Base-by-base conservation (phyloP, 225 moss, liverwort and hornwort species). In the Marchantia polymorpha region DNA sequence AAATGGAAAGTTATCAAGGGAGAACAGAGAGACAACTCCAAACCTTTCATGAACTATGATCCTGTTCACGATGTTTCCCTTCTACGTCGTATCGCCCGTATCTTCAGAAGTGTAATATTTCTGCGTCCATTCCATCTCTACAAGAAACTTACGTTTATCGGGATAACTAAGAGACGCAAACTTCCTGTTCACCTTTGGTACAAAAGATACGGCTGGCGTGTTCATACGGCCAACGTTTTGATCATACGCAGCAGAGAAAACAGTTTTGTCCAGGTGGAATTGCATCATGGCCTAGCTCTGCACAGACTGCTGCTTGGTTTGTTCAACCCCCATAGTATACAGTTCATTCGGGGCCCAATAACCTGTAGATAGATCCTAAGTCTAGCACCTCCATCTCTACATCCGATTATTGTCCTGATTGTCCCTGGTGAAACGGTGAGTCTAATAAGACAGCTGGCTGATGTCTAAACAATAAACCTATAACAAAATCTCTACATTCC, bases 291-390 rank as follows among this genome's bases (percentile, higher is more conserved):
- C 79, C 85, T 79, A 76, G 79, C 85, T 82, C 78, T 63, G 85
- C 71, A 85, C 60, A 80, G n/a, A 82, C 79, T 68, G 85, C 76
- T 85, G 83, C 63, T 78, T 74, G 81, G 86, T 74, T 49, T 75
- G 77, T 77, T 77, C 59, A 73, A 80, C 69, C 83, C 73, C 78
- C 52, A n/a, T 83, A 81, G 80, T 81, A 77, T 86, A 86, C 86
- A 86, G 66, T 83, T 80, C 77, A 73, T 82, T 77, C 79, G 82
- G 80, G 83, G 64, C 68, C 83, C 80, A 67, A 64, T 78, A 83
- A 83, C 73, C 69, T 78, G 77, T 81, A 67, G 73, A 78, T 73
- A 61, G 59, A 48, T 52, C 69, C 79, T 79, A 85, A 77, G 31
- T 65, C 74, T 70, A 64, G 52, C 29, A 76, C 53, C 79, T 77